A percentile compares a stretch with the other conserved stretches of the same genome.
These are phyloP conservation scores for Elsinoe australis DNA, from an alignment of 2,329 filamentous ascomycete genomes.

Conservation along the genomic window DNA sequence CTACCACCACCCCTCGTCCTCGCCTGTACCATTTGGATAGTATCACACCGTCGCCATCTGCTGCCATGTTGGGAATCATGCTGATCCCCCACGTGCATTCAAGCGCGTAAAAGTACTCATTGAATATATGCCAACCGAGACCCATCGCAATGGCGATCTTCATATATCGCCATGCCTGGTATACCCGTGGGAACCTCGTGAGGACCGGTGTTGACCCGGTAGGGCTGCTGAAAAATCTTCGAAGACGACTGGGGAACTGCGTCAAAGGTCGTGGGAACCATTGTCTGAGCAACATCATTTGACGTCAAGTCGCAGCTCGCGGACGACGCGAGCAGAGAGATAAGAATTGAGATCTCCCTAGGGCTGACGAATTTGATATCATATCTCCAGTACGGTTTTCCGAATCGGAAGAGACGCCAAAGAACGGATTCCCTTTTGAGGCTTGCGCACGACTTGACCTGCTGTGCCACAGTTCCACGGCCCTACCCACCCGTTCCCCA, in stretches of 20 bases:
- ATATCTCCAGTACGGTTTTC: conserved; percentile 1
- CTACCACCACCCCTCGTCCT: conserved; percentile 62
- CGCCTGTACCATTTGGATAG: conserved; percentile 60
- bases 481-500: background rate
- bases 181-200: background rate
- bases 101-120: conserved; percentile 52
- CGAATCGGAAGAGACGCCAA: background rate
- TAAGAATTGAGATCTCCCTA: background rate
- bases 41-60: conserved; percentile 60
- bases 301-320: background rate
- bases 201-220: background rate
- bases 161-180: conserved; percentile 1
- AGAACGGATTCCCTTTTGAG: background rate
- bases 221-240: background rate
- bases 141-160: conserved; percentile 15
- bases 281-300: background rate
- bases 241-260: background rate
- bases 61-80: conserved; percentile 79
- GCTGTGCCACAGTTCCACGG: background rate
- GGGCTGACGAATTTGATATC: too few species aligned
- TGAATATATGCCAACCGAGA: conserved; percentile 30
- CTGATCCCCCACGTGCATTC: conserved; percentile 62
- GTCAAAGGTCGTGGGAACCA: background rate
- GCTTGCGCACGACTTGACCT: too few species aligned
- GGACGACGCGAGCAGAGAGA: background rate